Evolutionary conservation across 306 rosid species (phyloP).

Genomic region (Rosa lucieae): DNA sequence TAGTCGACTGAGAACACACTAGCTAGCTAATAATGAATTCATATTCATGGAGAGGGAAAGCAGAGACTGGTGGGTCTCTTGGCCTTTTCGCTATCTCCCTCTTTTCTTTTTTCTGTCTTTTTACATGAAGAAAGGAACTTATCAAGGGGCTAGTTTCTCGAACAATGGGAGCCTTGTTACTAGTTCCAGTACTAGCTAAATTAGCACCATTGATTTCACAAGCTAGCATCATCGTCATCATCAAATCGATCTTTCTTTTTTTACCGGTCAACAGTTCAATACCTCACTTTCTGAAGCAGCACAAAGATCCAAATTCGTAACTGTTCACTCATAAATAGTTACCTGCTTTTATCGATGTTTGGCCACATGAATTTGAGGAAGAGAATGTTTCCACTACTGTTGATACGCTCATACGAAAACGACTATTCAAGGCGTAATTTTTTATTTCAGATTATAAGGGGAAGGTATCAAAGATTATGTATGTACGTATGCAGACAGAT

Average conservation of each 20-base stretch:
- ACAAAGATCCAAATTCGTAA: constrained; percentile 42
- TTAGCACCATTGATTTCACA: not conserved
- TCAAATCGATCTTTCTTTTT: not conserved
- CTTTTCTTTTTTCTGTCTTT: constrained; percentile 49
- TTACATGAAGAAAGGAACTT: constrained; percentile 65
- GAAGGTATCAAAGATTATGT: constrained; percentile 12
- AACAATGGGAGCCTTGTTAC: constrained; percentile 52
- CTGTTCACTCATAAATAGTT: constrained; percentile 49
- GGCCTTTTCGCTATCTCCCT: constrained; percentile 30
- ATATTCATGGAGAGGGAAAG: constrained; percentile 19
- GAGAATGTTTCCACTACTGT: constrained; percentile 50
- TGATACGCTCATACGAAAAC: constrained; percentile 29
- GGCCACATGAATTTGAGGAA: constrained; percentile 31
- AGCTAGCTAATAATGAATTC: constrained; percentile 7
- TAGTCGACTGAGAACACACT: not conserved
- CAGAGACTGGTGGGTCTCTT: constrained; percentile 33
- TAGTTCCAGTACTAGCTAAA: not conserved
- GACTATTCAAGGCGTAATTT: constrained; percentile 22
- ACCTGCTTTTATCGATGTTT: constrained; percentile 32
- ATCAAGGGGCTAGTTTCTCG: constrained; percentile 57
- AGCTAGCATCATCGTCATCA: not conserved
- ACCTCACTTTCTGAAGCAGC: constrained; percentile 24
- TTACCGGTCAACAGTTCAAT: constrained; percentile 12
- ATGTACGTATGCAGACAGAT: constrained; percentile 5
- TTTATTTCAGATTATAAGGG: not conserved